Evolutionary conservation across 345 rosid species (phyloP).

Genomic region (Citrus inodora): DNA sequence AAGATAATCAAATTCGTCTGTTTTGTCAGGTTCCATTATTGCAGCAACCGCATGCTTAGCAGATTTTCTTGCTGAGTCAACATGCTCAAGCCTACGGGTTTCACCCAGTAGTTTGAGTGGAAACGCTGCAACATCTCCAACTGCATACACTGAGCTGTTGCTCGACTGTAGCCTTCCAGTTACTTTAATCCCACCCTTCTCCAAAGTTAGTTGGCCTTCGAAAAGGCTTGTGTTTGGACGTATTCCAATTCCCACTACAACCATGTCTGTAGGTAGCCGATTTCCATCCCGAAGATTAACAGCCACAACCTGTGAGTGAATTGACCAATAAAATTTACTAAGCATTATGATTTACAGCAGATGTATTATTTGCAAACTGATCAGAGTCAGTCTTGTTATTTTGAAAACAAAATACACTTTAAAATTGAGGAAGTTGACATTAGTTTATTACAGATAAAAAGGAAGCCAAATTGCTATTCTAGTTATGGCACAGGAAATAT

Average conservation of each 20-base stretch:
- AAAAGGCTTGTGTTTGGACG: slow-evolving; percentile 92
- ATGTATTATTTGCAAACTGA: not conserved
- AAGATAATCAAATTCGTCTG: slow-evolving; percentile 68
- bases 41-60: slow-evolving; percentile 75
- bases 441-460: not conserved
- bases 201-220: slow-evolving; percentile 84
- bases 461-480: not conserved
- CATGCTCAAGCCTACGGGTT: slow-evolving; percentile 92
- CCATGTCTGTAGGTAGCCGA: slow-evolving; percentile 71
- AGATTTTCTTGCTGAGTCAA: slow-evolving; percentile 83
- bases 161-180: slow-evolving; percentile 81
- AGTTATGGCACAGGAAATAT: not conserved
- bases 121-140: slow-evolving; percentile 90
- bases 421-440: not conserved
- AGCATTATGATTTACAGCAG: not conserved
- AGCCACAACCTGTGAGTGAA: slow-evolving; percentile 55
- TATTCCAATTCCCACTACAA: slow-evolving; percentile 88
- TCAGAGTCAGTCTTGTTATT: not conserved
- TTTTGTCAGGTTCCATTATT: slow-evolving; percentile 73
- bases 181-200: slow-evolving; percentile 93
- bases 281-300: slow-evolving; percentile 84
- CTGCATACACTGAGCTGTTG: slow-evolving; percentile 78
- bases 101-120: slow-evolving; percentile 80
- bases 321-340: slow-evolving; percentile 3
- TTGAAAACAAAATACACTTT: not conserved